Percentiles rank a stretch among this genome's conserved stretches.
phyloP scores from a whole-genome alignment of 75 land plant species.

The Sequoiadendron giganteum region DNA sequence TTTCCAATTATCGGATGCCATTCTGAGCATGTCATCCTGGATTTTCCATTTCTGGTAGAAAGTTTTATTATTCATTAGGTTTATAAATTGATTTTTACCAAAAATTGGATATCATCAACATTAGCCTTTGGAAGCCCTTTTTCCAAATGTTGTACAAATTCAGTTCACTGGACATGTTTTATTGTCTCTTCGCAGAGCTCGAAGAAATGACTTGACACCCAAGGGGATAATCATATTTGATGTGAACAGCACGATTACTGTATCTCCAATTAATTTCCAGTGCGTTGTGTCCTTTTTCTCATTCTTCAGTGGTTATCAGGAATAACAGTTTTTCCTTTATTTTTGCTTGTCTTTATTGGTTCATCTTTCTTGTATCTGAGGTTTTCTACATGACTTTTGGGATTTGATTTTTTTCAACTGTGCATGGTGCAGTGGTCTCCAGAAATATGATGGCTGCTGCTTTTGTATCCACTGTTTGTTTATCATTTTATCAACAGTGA shows the following conservation, averaged over 20 bases:
- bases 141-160: background rate
- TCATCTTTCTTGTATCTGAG: background rate
- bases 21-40: background rate
- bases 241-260: slow-evolving; percentile 76
- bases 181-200: slow-evolving; percentile 35
- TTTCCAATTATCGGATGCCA: background rate
- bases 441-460: slow-evolving; percentile 97
- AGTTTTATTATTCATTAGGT: background rate
- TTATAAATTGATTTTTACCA: slow-evolving; percentile 3
- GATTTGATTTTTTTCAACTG: background rate
- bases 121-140: background rate
- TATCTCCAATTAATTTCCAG: slow-evolving; percentile 97
- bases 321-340: slow-evolving; percentile 1
- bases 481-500: background rate
- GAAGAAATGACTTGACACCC: slow-evolving; percentile 75
- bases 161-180: background rate
- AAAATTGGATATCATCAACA: background rate
- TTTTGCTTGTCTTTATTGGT: slow-evolving; percentile 8
- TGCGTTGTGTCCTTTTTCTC: slow-evolving; percentile 38
- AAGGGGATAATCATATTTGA: slow-evolving; percentile 88
- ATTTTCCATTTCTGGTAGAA: slow-evolving; percentile 4
- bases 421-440: slow-evolving; percentile 70
- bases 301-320: background rate
- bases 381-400: background rate
- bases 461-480: slow-evolving; percentile 78